A percentile compares a stretch with the other conserved stretches of the same genome.
These are phyloP conservation scores for Acrodontium crateriforme DNA, from an alignment of 2,329 filamentous ascomycete species.

Conservation along the genomic window DNA sequence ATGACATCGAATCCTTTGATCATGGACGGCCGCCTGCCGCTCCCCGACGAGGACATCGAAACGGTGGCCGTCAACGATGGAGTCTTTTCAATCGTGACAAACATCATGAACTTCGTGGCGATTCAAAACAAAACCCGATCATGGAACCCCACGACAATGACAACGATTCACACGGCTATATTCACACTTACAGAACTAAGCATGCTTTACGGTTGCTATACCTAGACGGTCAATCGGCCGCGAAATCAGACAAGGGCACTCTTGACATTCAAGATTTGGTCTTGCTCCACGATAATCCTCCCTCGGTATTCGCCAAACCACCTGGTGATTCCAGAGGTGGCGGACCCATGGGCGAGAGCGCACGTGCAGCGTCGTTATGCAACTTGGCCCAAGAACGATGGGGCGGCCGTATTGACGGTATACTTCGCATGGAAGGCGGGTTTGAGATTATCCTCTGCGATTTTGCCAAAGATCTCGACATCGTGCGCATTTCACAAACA, in stretches of 20 bases:
- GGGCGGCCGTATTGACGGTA: constrained; percentile 42
- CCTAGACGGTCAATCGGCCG: constrained; percentile 56
- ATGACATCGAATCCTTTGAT: too few species aligned
- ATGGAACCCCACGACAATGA: neutral
- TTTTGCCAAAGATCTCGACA: constrained; percentile 35
- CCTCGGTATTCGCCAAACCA: constrained; percentile 8
- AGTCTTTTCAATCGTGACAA: too few species aligned
- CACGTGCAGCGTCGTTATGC: constrained; percentile 44
- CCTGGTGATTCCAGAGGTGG: too few species aligned
- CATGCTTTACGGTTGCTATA: constrained; percentile 49
- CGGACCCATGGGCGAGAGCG: constrained; percentile 31
- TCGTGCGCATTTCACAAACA: constrained; percentile 20
- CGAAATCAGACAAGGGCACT: constrained; percentile 50
- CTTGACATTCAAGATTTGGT: constrained; percentile 54
- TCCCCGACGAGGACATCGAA: neutral
- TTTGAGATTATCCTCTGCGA: constrained; percentile 59
- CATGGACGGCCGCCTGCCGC: too few species aligned
- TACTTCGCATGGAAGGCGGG: constrained; percentile 54
- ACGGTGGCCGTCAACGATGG: too few species aligned
- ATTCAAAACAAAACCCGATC: too few species aligned
- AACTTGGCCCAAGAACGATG: constrained; percentile 36
- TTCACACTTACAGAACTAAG: constrained; percentile 52
- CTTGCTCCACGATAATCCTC: constrained; percentile 31
- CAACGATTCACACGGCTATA: constrained; percentile 34
- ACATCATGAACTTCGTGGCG: too few species aligned